Base-by-base conservation (phyloP, 805 yeast genomes). In the Candida ascalaphidarum region DNA sequence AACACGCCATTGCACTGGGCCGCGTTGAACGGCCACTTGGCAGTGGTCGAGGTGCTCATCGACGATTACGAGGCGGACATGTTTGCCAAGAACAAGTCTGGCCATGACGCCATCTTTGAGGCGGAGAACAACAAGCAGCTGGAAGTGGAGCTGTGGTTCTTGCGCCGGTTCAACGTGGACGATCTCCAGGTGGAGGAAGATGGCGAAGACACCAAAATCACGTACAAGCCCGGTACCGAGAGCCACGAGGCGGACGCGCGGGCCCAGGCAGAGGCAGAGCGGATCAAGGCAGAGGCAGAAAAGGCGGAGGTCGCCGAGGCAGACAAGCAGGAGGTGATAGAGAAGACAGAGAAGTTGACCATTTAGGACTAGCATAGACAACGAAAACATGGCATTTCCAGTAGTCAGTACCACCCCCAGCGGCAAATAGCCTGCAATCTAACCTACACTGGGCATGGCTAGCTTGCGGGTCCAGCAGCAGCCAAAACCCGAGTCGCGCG, bases 1-100 rank as follows among this genome's bases (percentile, higher is more conserved):
- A 92, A 92, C 52, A 88, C 98, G 0, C 81, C 97, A 1, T 64
- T 92, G 38, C 97, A 92, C 52, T 92, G 99, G 99, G 96, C 97
- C 1, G 71, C 94, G 1, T 71, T 76, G 39, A 86, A 83, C 44
- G 97, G 96, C 1, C 86, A 86, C 43, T 52, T 84, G 32, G 77
- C 71, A 3, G 61, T 79, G 7, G 89, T 84, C 13, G 57, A 80
- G 49, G 43, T 72, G 9, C 59, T 92, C 24, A 77, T 89, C 52
- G 89, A 81, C 13, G 67, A 73, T 32, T 81, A 72, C 41, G 68
- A 70, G 4, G 94, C 86, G 1, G 95, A 89, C 50, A 88, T 94
- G 6, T 81, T 82, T 43, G 46, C 71, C 21, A 81, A 78, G 53
- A 92, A 92, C 57, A 46, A 58, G 8, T 71, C 77, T 27, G 81